Conservation (phyloP, 2,329 filamentous ascomycete genomes). For the Hypoxylon sp. region DNA sequence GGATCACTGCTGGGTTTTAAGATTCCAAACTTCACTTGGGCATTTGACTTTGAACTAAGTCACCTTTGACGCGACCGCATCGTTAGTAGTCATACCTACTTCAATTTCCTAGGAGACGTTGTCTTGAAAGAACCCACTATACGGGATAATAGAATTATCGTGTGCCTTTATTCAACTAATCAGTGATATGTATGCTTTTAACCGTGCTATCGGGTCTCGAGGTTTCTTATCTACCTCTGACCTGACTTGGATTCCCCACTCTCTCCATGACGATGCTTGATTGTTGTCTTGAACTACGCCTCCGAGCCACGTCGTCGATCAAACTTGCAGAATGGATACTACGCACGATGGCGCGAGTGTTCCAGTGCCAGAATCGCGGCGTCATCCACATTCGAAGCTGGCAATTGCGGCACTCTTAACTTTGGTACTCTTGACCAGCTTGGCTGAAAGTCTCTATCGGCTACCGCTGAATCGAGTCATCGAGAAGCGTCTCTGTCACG, state of each 20-base stretch:
- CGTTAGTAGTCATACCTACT: neutral
- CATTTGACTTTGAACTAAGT: too few species aligned
- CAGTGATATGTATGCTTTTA: neutral
- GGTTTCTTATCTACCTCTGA: constrained; percentile 6
- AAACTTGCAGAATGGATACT: constrained; percentile 24
- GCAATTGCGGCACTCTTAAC: constrained; percentile 54
- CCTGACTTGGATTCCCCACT: constrained; percentile 7
- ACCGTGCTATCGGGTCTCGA: neutral
- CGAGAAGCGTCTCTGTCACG: constrained; percentile 64
- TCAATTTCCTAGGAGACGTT: neutral
- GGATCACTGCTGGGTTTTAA: too few species aligned
- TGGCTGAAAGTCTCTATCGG: constrained; percentile 64
- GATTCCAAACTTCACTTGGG: too few species aligned
- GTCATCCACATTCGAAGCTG: constrained; percentile 19
- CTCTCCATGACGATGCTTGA: neutral
- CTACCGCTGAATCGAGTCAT: constrained; percentile 64
- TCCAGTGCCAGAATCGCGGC: constrained; percentile 6
- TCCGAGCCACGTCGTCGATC: neutral
- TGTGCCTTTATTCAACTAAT: neutral
- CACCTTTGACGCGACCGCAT: too few species aligned
- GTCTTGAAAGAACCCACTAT: neutral
- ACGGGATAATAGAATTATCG: neutral
- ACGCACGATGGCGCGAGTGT: neutral
- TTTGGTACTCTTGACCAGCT: constrained; percentile 63
- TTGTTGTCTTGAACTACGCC: neutral